Evolutionary conservation across 2,329 filamentous ascomycete genomes (phyloP).

Genomic region (Beauveria pseudobassiana): DNA sequence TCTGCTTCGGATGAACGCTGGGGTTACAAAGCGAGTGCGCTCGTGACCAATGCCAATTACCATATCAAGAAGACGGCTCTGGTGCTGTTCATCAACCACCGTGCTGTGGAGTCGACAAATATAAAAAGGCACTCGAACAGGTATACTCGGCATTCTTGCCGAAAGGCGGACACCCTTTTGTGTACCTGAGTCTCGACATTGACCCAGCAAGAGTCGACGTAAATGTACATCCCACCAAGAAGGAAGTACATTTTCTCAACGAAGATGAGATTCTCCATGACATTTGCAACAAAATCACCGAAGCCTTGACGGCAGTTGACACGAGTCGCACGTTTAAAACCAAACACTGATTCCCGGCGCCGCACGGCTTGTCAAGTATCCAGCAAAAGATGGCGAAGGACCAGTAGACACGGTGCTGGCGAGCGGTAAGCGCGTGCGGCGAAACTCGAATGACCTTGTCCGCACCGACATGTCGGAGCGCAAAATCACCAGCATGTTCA

Average conservation of each 20-base stretch:
- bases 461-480: conserved; percentile 81
- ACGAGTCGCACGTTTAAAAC: conserved; percentile 92
- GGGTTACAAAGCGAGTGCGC: conserved; percentile 75
- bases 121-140: conserved; percentile 90
- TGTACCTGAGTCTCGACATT: conserved; percentile 87
- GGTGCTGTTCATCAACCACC: conserved; percentile 92
- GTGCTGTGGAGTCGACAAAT: conserved; percentile 79
- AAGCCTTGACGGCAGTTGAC: conserved; percentile 77
- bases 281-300: conserved; percentile 73
- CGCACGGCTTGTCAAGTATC: conserved; percentile 29
- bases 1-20: conserved; percentile 64
- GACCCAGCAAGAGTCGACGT: conserved; percentile 90
- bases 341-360: conserved; percentile 79
- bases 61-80: conserved; percentile 83
- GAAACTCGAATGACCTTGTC: conserved; percentile 66
- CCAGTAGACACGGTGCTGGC: conserved; percentile 25
- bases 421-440: conserved; percentile 30
- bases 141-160: conserved; percentile 82
- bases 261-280: conserved; percentile 91
- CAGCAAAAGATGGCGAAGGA: conserved; percentile 21
- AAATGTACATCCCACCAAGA: conserved; percentile 94
- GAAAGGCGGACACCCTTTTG: conserved; percentile 88
- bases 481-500: conserved; percentile 94
- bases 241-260: conserved; percentile 94
- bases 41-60: conserved; percentile 90